Conservation (phyloP, 2,329 filamentous ascomycete genomes). For the Cryphonectria naterciae region DNA sequence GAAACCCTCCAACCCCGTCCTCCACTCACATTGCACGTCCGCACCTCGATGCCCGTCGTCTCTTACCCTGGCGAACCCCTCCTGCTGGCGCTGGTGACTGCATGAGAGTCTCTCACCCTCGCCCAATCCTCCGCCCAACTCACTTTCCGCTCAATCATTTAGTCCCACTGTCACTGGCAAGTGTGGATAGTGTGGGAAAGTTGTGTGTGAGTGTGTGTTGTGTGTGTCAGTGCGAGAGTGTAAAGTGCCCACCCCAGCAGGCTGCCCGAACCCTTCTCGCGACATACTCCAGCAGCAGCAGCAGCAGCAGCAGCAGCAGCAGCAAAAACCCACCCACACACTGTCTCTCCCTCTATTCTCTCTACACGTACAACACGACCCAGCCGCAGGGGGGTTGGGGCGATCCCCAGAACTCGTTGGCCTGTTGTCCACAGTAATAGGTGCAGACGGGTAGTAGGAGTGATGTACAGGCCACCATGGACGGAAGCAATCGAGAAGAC, state of each 20-base stretch:
- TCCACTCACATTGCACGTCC: slow-evolving; percentile 45
- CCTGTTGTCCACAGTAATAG: slow-evolving; percentile 12
- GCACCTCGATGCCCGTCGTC: slow-evolving; percentile 52
- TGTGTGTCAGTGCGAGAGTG: not conserved
- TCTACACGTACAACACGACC: not conserved
- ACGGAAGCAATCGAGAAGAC: slow-evolving; percentile 50
- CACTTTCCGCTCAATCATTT: not conserved
- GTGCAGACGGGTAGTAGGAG: slow-evolving; percentile 32
- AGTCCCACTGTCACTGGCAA: not conserved
- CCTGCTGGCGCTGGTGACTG: slow-evolving; percentile 36
- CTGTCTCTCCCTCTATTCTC: not conserved
- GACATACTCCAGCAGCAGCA: not conserved
- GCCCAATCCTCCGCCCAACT: slow-evolving; percentile 5
- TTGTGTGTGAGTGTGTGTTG: not conserved
- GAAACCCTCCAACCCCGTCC: slow-evolving; percentile 33
- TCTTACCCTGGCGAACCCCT: slow-evolving; percentile 35
- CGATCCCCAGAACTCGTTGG: slow-evolving; percentile 12
- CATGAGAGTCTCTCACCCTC: slow-evolving; percentile 46
- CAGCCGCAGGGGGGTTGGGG: slow-evolving; percentile 11
- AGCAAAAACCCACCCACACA: not conserved
- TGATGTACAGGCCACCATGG: slow-evolving; percentile 51
- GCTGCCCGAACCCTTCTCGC: not conserved
- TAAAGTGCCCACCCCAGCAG: not conserved
- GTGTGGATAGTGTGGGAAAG: not conserved
- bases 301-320: too few species aligned